phyloP scores from a whole-genome alignment of 1,284 basidiomycete genomes.

The Exobasidium cylindrosporum region DNA sequence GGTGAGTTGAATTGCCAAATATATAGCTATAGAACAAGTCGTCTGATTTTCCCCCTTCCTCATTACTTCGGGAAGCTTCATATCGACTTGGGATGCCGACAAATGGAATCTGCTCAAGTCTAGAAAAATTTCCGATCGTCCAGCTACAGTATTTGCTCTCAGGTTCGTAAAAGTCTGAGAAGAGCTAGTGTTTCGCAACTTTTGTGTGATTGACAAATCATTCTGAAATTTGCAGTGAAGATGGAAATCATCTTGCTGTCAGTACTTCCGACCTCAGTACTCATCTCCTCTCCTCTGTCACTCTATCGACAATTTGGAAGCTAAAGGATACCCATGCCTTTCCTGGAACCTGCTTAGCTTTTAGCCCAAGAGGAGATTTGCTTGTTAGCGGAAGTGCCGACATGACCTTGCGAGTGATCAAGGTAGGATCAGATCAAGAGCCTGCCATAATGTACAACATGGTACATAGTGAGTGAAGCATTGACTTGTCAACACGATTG shows the following conservation, averaged over 20 bases:
- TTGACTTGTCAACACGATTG: neutral
- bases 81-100: slow-evolving; percentile 49
- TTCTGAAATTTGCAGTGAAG: slow-evolving; percentile 54
- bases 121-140: slow-evolving; percentile 44
- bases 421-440: neutral
- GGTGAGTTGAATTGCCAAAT: slow-evolving; percentile 5
- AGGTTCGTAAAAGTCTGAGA: neutral
- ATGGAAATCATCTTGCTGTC: slow-evolving; percentile 78
- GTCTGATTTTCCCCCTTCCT: slow-evolving; percentile 1
- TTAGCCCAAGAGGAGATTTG: slow-evolving; percentile 76
- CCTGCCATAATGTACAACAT: neutral
- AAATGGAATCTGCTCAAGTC: slow-evolving; percentile 43
- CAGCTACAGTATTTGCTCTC: slow-evolving; percentile 32
- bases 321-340: slow-evolving; percentile 94
- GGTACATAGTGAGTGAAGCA: neutral
- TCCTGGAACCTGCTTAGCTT: slow-evolving; percentile 81
- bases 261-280: slow-evolving; percentile 84
- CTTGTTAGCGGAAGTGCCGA: slow-evolving; percentile 90
- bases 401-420: slow-evolving; percentile 76
- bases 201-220: too few species aligned
- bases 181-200: too few species aligned
- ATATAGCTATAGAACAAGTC: neutral
- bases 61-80: slow-evolving; percentile 30
- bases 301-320: slow-evolving; percentile 76
- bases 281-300: slow-evolving; percentile 76